Base-by-base conservation (phyloP, 768 basidiomycete species). In the Clathrus columnatus region DNA sequence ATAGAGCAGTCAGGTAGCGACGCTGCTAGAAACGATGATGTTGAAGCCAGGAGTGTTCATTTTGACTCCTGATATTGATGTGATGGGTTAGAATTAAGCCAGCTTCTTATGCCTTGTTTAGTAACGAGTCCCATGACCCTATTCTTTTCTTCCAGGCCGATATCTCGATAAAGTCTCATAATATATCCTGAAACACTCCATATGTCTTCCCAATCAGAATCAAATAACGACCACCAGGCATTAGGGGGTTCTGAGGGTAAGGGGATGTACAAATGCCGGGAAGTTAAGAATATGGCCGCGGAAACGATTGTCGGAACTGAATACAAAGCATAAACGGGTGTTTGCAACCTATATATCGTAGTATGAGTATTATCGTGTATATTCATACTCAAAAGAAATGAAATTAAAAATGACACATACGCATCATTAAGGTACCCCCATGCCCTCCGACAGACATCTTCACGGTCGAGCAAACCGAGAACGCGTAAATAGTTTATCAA, bases 351-450 rank as follows among this genome's bases (percentile, higher is more conserved):
- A 61, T n/a, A n/a, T 14, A 8, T 36, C n/a, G 36, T n/a, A 36
- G 11, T 11, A 14, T n/a, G n/a, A 11, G 11, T 36, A 11, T 42
- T 14, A 48, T 29, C 27, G 18, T 36, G 46, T 48, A 60, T 48
- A 52, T 44, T 32, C 28, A 16, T 56, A 42, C 53, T 49, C 29
- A 29, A 50, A 36, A 36, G 24, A 56, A 51, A 28, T 46, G 51
- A 59, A 28, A 43, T n/a, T 5, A 18, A 6, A 21, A 32, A 46
- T 14, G 20, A 24, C 17, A 81, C 90, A 66, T 65, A 95, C 94
- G 89, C 87, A 67, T 98, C 96, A 62, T 98, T 99, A 20, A 97
- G 74, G 63, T 90, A 96, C 0, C 91, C 91, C 96, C 96, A 99
- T 20, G 92, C 91, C 56, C 72, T 75, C 23, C 81, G 78, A 57